Percentiles rank a stretch among this genome's conserved stretches.
Conservation (phyloP, 768 basidiomycete genomes). For the Mrakia gelida region DNA sequence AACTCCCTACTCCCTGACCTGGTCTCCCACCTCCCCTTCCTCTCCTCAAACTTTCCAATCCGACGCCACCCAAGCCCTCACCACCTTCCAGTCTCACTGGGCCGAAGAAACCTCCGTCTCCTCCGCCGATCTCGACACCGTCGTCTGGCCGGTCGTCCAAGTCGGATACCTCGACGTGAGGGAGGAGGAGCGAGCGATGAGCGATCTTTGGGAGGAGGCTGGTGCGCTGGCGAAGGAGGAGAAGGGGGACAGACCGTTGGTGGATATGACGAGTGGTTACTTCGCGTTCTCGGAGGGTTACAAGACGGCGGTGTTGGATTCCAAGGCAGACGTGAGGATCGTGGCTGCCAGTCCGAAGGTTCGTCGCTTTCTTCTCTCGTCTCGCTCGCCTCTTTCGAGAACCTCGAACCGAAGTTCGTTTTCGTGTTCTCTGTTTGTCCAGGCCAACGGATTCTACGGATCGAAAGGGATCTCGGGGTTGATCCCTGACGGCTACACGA, state of each 20-base stretch:
- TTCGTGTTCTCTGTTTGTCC: background rate
- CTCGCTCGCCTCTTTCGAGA: background rate
- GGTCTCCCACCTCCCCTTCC: slow-evolving; percentile 33
- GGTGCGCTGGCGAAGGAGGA: slow-evolving; percentile 1
- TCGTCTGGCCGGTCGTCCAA: slow-evolving; percentile 79
- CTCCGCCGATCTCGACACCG: slow-evolving; percentile 49
- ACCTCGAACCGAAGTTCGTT: slow-evolving; percentile 17
- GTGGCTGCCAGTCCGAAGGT: slow-evolving; percentile 85
- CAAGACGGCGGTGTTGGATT: slow-evolving; percentile 61
- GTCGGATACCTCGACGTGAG: slow-evolving; percentile 77
- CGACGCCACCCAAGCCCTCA: slow-evolving; percentile 13
- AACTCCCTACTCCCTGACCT: slow-evolving; percentile 6
- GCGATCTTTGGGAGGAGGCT: slow-evolving; percentile 14
- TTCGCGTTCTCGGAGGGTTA: slow-evolving; percentile 82
- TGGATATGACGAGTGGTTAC: slow-evolving; percentile 90
- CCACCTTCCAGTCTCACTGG: background rate
- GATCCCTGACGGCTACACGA: slow-evolving; percentile 92
- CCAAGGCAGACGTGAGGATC: slow-evolving; percentile 59
- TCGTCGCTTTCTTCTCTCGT: slow-evolving; percentile 32
- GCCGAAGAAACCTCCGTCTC: slow-evolving; percentile 13
- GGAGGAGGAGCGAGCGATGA: slow-evolving; percentile 32
- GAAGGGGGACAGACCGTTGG: slow-evolving; percentile 49
- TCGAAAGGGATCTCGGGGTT: slow-evolving; percentile 84
- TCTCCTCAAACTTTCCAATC: slow-evolving; percentile 32
- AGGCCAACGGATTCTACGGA: slow-evolving; percentile 96